Conservation (phyloP, 768 basidiomycete genomes). For the Serendipita vermifera region DNA sequence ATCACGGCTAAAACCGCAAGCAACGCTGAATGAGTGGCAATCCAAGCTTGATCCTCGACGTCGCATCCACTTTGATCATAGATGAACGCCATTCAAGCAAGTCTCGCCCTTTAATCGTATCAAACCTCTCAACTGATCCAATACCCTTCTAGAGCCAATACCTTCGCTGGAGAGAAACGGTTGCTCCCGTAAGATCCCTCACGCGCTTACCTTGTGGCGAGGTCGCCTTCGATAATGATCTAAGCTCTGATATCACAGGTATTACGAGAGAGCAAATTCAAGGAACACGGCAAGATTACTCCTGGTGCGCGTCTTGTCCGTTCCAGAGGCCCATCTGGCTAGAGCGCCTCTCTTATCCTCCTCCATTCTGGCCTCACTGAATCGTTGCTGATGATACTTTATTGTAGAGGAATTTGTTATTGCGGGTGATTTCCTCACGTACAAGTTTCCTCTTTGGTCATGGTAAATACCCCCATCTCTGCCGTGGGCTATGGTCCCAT, state of each 20-base stretch:
- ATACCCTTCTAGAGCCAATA: conserved; percentile 62
- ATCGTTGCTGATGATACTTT: neutral
- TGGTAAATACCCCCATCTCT: conserved; percentile 44
- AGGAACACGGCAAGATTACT: conserved; percentile 92
- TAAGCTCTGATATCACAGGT: conserved; percentile 41
- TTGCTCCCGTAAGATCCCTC: conserved; percentile 61
- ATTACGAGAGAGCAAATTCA: conserved; percentile 95
- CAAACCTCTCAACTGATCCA: conserved; percentile 12
- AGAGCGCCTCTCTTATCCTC: neutral
- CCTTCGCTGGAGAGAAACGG: conserved; percentile 88
- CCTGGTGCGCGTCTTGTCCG: conserved; percentile 45
- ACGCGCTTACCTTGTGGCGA: conserved; percentile 12
- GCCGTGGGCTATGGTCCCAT: neutral
- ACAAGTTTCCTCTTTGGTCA: conserved; percentile 98
- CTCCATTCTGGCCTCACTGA: conserved; percentile 7
- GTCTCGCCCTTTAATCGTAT: neutral
- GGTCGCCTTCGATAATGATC: conserved; percentile 18
- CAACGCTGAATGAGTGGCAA: too few relatives aligned
- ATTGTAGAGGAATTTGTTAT: conserved; percentile 91
- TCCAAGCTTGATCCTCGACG: too few relatives aligned
- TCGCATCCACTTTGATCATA: too few relatives aligned
- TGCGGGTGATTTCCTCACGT: conserved; percentile 90
- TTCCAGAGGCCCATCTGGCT: neutral
- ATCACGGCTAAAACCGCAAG: too few relatives aligned
- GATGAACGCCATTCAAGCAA: conserved; percentile 18